Base-by-base conservation (phyloP, 345 rosid genomes). In the Eutrema heterophyllum region DNA sequence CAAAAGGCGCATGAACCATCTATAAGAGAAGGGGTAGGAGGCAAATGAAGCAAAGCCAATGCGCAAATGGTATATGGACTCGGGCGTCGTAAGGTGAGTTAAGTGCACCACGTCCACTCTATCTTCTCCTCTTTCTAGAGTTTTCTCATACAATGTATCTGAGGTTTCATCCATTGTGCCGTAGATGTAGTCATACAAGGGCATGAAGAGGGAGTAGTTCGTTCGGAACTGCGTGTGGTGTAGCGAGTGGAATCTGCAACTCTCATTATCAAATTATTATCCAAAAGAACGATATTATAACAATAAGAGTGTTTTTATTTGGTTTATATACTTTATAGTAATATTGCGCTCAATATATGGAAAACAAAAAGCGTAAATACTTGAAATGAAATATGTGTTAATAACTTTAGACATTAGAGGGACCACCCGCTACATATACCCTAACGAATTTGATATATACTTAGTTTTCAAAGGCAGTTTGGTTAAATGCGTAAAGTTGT, bases 151-250 rank as follows among this genome's bases (percentile, higher is more conserved):
- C 6, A 78, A 7, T 18, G 48, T 8, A 15, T 87, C 85, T 0
- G 80, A 7, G 12, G 74, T 59, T 49, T 64, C 67, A 78, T 87
- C 92, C 78, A 69, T 39, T 2, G 90, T 89, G 11, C 76, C 78
- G 6, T 87, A 87, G 3, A 85, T 69, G 73, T 78, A 80, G 64
- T 88, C 90, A 21, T 86, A 89, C 7, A 86, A 16, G 13, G 95
- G 95, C 95, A 89, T 86, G 72, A 82, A 86, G 13, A 88, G 86
- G 10, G 85, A 67, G 64, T 84, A 89, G 60, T 89, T 89, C 5
- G 87, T 88, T 35, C 86, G 80, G 51, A 86, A 85, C 21, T 87
- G 87, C 0, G 92, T 87, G 72, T 89, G 92, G 72, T 87, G 96
- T 29, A 86, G 58, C 0, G 91, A 86, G 60, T 85, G 90, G 54